phyloP scores from a whole-genome alignment of 1,139 yeast genomes.

The Taphrina confusa region DNA sequence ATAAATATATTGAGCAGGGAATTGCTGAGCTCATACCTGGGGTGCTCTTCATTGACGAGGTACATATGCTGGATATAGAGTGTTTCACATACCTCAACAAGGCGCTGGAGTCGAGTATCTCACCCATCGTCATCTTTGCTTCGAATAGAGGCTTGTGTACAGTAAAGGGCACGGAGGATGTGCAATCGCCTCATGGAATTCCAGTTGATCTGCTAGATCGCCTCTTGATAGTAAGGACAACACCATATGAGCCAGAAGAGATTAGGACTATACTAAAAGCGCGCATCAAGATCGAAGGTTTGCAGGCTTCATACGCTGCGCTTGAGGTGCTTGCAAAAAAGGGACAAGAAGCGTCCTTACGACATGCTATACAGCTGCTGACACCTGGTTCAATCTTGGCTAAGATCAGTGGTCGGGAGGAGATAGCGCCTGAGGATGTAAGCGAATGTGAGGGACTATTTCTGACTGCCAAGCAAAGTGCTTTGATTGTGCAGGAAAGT shows the following conservation, averaged over 20 bases:
- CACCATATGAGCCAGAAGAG: conserved; percentile 82
- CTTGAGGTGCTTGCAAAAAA: conserved; percentile 68
- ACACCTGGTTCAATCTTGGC: conserved; percentile 90
- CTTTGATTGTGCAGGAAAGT: conserved; percentile 64
- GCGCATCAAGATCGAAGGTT: conserved; percentile 73
- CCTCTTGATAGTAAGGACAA: conserved; percentile 82
- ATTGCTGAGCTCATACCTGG: conserved; percentile 98
- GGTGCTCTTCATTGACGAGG: conserved; percentile 95
- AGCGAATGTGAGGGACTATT: conserved; percentile 85
- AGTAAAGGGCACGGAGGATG: conserved; percentile 86
- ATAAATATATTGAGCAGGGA: conserved; percentile 95
- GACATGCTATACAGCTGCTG: conserved; percentile 86
- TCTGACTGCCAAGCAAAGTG: conserved; percentile 85
- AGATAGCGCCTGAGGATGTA: conserved; percentile 68
- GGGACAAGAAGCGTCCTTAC: conserved; percentile 74
- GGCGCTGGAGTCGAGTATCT: conserved; percentile 86
- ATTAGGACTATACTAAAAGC: conserved; percentile 77
- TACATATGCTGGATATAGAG: conserved; percentile 95
- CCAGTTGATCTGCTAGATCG: conserved; percentile 95
- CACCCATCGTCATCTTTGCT: conserved; percentile 93
- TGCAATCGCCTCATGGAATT: conserved; percentile 90
- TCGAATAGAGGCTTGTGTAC: conserved; percentile 92
- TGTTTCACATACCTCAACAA: conserved; percentile 91
- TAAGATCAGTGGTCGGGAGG: conserved; percentile 67
- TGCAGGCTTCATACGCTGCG: conserved; percentile 66